Percentiles rank a stretch among this genome's conserved stretches.
Evolutionary conservation across 2,329 filamentous ascomycete genomes (phyloP).

Genomic region (Drechslerella dactyloides): DNA sequence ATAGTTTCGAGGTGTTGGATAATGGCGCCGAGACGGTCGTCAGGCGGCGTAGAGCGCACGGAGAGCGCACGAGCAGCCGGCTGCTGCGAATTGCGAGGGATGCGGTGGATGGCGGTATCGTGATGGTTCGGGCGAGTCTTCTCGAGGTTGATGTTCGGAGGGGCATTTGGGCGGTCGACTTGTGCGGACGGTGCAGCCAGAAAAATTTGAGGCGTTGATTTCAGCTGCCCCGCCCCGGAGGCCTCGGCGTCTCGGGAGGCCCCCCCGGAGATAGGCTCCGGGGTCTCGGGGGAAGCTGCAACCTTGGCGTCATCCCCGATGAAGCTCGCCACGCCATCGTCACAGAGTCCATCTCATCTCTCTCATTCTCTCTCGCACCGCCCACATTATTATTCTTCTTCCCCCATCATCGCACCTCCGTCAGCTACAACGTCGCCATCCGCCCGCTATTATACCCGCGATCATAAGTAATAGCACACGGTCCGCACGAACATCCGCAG

Average conservation of each 20-base stretch:
- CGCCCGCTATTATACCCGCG: background rate
- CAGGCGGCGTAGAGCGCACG: constrained; percentile 54
- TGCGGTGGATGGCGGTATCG: constrained; percentile 51
- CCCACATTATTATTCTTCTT: background rate
- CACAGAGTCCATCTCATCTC: background rate
- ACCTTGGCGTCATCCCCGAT: background rate
- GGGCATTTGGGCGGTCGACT: constrained; percentile 8
- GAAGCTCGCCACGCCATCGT: no score
- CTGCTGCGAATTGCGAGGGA: constrained; percentile 59
- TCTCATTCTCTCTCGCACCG: no score
- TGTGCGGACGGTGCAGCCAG: constrained; percentile 6
- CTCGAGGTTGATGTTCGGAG: constrained; percentile 38
- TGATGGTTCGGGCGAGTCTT: constrained; percentile 25
- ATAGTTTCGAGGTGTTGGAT: constrained; percentile 28
- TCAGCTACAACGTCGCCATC: background rate
- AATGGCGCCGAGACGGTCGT: constrained; percentile 14
- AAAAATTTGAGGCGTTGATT: constrained; percentile 7
- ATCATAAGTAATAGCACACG: background rate
- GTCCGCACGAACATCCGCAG: background rate
- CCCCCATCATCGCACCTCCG: background rate
- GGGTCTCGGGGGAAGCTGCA: background rate
- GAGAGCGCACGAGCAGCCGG: constrained; percentile 57
- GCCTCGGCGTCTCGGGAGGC: background rate
- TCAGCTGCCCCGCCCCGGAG: constrained; percentile 5
- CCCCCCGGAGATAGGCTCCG: background rate